These are phyloP conservation scores for Lyophyllum shimeji DNA, from an alignment of 768 basidiomycete genomes.

Conservation along the genomic window DNA sequence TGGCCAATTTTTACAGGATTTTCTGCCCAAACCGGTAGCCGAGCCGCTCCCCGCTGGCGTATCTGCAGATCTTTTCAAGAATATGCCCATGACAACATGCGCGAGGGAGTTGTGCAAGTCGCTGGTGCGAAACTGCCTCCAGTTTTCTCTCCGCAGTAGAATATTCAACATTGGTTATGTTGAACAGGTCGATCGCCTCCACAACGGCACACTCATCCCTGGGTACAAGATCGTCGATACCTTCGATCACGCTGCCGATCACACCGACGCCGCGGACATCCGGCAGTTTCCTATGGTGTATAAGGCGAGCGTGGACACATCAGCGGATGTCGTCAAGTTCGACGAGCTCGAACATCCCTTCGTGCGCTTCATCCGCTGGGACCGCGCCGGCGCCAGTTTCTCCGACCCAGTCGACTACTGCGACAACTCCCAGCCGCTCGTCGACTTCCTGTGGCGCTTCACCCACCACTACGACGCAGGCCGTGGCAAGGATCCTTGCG, in stretches of 20 bases:
- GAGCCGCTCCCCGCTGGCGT: background rate
- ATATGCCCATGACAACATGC: background rate
- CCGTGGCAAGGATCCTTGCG: conserved; percentile 28
- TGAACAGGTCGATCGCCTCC: conserved; percentile 3
- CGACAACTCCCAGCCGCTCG: conserved; percentile 16
- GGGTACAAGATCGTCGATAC: conserved; percentile 13
- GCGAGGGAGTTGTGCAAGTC: conserved; percentile 5
- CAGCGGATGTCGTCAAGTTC: conserved; percentile 12
- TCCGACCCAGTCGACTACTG: conserved; percentile 25
- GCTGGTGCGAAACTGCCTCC: too few relatives aligned
- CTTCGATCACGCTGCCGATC: conserved; percentile 4
- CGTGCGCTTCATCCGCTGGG: conserved; percentile 31
- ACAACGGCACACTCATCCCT: conserved; percentile 1
- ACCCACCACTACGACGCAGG: conserved; percentile 11
- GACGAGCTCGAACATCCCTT: conserved; percentile 22
- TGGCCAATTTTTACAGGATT: conserved; percentile 3
- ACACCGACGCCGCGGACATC: background rate
- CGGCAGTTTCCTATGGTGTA: conserved; percentile 10
- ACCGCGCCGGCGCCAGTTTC: conserved; percentile 33
- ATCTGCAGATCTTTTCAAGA: background rate
- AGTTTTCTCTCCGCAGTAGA: too few relatives aligned
- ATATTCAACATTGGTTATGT: background rate
- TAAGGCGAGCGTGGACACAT: background rate
- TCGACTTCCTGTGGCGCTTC: conserved; percentile 31
- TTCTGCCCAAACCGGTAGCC: background rate